phyloP scores from a whole-genome alignment of 805 yeast species.

The Starmerella davenportii region DNA sequence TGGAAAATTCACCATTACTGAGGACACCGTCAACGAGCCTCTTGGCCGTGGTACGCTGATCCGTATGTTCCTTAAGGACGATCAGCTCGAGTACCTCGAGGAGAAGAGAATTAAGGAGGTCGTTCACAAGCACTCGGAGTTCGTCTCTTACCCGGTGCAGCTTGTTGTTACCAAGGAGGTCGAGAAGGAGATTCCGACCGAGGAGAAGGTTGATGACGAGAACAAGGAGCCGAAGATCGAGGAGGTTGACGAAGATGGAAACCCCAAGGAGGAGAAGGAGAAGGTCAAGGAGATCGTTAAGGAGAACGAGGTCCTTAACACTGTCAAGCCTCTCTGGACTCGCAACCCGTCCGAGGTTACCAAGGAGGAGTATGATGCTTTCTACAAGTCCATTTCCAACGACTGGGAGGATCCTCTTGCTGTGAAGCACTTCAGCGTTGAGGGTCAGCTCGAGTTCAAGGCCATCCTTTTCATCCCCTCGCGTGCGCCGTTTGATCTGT shows the following conservation, averaged over 20 bases:
- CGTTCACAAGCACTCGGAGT: slow-evolving; percentile 98
- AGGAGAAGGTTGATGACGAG: slow-evolving; percentile 43
- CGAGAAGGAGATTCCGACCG: slow-evolving; percentile 89
- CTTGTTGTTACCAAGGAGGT: slow-evolving; percentile 95
- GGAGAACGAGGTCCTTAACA: slow-evolving; percentile 95
- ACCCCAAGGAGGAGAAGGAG: slow-evolving; percentile 62
- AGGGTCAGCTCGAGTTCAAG: slow-evolving; percentile 98
- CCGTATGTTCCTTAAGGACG: slow-evolving; percentile 94
- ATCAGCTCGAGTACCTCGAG: slow-evolving; percentile 96
- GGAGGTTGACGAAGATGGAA: slow-evolving; percentile 59
- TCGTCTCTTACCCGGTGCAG: slow-evolving; percentile 98
- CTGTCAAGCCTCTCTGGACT: slow-evolving; percentile 98
- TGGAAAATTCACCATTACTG: slow-evolving; percentile 92
- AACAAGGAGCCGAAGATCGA: slow-evolving; percentile 57
- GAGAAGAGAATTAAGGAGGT: slow-evolving; percentile 99
- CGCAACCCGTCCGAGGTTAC: slow-evolving; percentile 95
- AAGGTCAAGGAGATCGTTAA: slow-evolving; percentile 82
- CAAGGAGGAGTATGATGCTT: slow-evolving; percentile 96
- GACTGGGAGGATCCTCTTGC: slow-evolving; percentile 99
- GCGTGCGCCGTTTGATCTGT: slow-evolving; percentile 98
- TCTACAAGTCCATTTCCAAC: slow-evolving; percentile 97
- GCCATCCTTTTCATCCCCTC: slow-evolving; percentile 94
- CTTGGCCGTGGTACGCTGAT: slow-evolving; percentile 88
- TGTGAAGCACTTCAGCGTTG: slow-evolving; percentile 98
- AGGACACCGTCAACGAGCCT: slow-evolving; percentile 72